Evolutionary conservation across 2,329 filamentous ascomycete species (phyloP), one percentile per base, ranked within the genome.

Genomic region (Pleurostoma richardsiae): DNA sequence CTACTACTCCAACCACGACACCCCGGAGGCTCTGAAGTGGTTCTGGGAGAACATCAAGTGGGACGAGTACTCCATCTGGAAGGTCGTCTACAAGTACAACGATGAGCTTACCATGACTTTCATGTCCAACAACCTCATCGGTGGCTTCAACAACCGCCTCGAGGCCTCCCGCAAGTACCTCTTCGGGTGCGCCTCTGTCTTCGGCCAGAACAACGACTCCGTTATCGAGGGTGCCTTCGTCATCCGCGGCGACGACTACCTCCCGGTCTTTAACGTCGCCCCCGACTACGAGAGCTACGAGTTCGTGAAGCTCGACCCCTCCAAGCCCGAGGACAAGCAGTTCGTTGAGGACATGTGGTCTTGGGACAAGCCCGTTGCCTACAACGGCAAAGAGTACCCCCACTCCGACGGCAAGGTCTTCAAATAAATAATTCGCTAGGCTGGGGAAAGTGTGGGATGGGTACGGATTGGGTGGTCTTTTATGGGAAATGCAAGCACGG

Each of bases 41-140:
- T 97, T 99, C 85, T 99, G 92, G 92, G 85, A 96, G 77, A 90
- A 95, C 72, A 82, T 83, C 73, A 92, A 94, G 66, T 85, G 94
- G 60, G 86, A 90, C 56, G 94, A 99, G 74, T 99, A 94, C 83
- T 95, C 90, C 47, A 74, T 99, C 70, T 99, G 90, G 90, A 84
- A 83, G 70, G 76, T 91, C 60, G 86, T 91, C 74, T 99, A 96
- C 85, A 96, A 96, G 85, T 99, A 99, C 82, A 95, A 96, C 74
- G 85, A 96, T 52, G 94, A 99, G 84, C 82, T 99, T 59, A 96
- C 90, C 66, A 77, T 94, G 72, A 88, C 87, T 65, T 99, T 99
- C 88, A 99, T 99, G 94, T 92, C 90, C 60, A 89, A 87, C 81
- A 99, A 99, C 83, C 78, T 97, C 72, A 92, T 99, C 68, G 91